Conservation (phyloP, 257 asterid species). For the Nicotiana obtusifolia region DNA sequence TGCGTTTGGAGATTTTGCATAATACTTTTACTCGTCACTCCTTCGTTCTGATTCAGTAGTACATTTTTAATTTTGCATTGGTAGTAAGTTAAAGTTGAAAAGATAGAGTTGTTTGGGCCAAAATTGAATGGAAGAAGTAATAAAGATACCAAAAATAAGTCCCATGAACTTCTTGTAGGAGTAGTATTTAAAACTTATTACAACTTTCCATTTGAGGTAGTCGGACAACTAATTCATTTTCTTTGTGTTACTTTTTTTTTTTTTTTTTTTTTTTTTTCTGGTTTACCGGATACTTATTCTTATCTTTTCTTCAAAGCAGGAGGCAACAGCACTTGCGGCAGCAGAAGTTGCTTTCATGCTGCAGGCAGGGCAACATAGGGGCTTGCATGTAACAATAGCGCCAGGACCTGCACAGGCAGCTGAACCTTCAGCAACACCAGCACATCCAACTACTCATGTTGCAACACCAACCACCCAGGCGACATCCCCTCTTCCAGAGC, state of each 20-base stretch:
- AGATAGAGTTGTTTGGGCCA: not conserved
- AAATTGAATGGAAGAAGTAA: not conserved
- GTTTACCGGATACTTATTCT: not conserved
- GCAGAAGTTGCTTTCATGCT: constrained; percentile 47
- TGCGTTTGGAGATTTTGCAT: no score
- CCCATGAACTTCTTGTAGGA: not conserved
- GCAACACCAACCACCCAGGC: constrained; percentile 6
- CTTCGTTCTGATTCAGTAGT: no score
- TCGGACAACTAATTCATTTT: not conserved
- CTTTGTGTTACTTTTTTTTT: not conserved
- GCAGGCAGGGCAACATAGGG: constrained; percentile 41
- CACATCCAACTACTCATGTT: constrained; percentile 8
- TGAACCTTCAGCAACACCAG: constrained; percentile 9
- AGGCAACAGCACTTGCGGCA: constrained; percentile 39
- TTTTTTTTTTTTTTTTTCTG: no score
- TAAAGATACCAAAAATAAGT: not conserved
- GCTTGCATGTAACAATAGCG: constrained; percentile 38
- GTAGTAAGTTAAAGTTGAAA: no score
- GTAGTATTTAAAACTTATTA: no score
- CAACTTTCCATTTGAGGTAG: not conserved
- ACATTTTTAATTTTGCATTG: no score
- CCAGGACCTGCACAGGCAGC: constrained; percentile 27
- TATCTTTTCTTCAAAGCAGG: constrained; percentile 20
- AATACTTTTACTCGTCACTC: no score
- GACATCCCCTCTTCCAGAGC: not conserved